Evolutionary conservation across 768 basidiomycete genomes (phyloP).

Genomic region (Pulveroboletus sp.): DNA sequence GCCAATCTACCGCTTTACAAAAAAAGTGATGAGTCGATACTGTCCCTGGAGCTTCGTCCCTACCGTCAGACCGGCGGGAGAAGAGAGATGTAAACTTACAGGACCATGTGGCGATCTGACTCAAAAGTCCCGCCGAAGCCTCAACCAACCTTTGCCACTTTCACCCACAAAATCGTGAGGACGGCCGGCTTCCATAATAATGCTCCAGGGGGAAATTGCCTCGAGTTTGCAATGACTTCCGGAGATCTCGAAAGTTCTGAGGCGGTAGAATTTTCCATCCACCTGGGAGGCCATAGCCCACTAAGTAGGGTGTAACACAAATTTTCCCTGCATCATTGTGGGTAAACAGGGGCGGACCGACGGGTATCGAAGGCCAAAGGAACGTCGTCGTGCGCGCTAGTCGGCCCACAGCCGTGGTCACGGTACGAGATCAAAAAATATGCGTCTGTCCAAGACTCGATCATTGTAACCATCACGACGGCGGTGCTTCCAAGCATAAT

Average conservation of each 20-base stretch:
- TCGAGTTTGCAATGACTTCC: slow-evolving; percentile 13
- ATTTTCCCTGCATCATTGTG: neutral
- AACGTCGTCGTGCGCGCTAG: neutral
- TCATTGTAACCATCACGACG: slow-evolving; percentile 30
- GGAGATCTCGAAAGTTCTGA: slow-evolving; percentile 11
- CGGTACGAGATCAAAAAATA: slow-evolving; percentile 1
- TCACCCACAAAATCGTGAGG: slow-evolving; percentile 9
- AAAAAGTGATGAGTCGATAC: slow-evolving; percentile 20
- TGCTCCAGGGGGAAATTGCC: slow-evolving; percentile 13
- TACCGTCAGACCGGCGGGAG: slow-evolving; percentile 24
- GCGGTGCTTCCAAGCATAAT: slow-evolving; percentile 23
- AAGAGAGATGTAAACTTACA: slow-evolving; percentile 17
- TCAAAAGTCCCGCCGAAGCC: slow-evolving; percentile 10
- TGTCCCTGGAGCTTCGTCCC: slow-evolving; percentile 21
- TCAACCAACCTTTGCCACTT: slow-evolving; percentile 11
- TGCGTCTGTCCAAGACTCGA: slow-evolving; percentile 5
- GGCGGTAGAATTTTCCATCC: neutral
- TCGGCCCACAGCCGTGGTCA: slow-evolving; percentile 1
- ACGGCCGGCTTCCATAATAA: slow-evolving; percentile 28
- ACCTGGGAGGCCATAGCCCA: neutral
- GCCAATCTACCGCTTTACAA: slow-evolving; percentile 17
- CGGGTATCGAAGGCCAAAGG: neutral
- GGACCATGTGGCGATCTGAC: slow-evolving; percentile 19
- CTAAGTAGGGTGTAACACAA: slow-evolving; percentile 1
- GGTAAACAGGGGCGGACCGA: neutral